These are phyloP conservation scores for Pseudevernia furfuracea DNA, from an alignment of 495 filamentous ascomycete species.

Conservation along the genomic window DNA sequence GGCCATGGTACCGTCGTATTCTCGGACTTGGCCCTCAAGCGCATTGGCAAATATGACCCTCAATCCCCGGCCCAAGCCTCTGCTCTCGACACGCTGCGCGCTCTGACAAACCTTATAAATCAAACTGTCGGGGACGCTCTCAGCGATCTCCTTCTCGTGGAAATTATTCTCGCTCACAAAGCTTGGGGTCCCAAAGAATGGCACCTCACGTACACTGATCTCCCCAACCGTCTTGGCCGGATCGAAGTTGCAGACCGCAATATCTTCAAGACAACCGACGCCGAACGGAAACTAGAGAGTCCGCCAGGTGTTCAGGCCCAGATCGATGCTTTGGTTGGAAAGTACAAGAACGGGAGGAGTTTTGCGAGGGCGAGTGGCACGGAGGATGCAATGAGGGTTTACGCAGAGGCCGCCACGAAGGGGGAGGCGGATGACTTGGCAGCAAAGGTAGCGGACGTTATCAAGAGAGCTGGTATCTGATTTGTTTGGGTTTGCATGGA, in stretches of 20 bases:
- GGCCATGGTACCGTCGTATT: constrained; percentile 96
- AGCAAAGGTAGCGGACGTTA: constrained; percentile 67
- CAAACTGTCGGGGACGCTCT: constrained; percentile 95
- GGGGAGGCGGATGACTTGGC: constrained; percentile 82
- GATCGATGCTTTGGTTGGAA: constrained; percentile 80
- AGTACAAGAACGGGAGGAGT: constrained; percentile 80
- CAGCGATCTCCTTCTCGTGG: constrained; percentile 91
- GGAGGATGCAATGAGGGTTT: constrained; percentile 92
- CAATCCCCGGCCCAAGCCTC: constrained; percentile 86
- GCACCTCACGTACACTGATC: constrained; percentile 88
- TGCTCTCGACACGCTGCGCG: constrained; percentile 71
- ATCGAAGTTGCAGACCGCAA: constrained; percentile 83
- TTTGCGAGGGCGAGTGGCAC: constrained; percentile 92
- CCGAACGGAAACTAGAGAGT: constrained; percentile 76
- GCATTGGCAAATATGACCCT: constrained; percentile 68
- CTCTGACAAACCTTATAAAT: constrained; percentile 85
- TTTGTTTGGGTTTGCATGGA: background rate
- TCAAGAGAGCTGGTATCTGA: constrained; percentile 33
- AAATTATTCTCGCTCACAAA: constrained; percentile 93
- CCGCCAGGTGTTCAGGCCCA: constrained; percentile 70
- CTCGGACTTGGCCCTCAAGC: constrained; percentile 68
- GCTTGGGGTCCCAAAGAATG: constrained; percentile 84
- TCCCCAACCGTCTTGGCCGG: constrained; percentile 88
- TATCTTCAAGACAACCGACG: constrained; percentile 81
- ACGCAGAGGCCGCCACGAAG: constrained; percentile 87